Percentiles rank a stretch among this genome's conserved stretches.
Evolutionary conservation across 768 basidiomycete genomes (phyloP).

Genomic region (Auriscalpium microsporum): DNA sequence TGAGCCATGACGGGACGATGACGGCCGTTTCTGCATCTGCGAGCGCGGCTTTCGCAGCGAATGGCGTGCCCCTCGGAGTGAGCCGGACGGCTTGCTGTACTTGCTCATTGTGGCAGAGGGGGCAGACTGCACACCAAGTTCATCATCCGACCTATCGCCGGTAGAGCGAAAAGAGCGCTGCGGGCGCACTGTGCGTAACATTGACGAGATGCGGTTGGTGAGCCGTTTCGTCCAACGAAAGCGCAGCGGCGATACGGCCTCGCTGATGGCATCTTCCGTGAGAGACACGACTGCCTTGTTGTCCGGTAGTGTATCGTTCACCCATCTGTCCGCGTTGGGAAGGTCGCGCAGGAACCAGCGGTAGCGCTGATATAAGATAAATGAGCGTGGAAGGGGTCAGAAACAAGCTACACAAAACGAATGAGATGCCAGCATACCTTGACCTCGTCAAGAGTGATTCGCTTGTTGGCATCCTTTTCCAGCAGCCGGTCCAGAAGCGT

Average conservation of each 20-base stretch:
- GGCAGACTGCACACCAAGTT: slow-evolving; percentile 13
- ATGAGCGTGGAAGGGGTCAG: neutral
- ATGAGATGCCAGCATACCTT: slow-evolving; percentile 46
- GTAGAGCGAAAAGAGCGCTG: slow-evolving; percentile 23
- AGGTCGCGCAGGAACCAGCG: slow-evolving; percentile 67
- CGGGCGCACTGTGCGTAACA: slow-evolving; percentile 39
- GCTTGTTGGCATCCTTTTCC: slow-evolving; percentile 65
- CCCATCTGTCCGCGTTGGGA: slow-evolving; percentile 60
- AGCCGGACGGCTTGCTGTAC: neutral
- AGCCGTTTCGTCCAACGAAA: slow-evolving; percentile 52
- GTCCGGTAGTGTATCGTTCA: slow-evolving; percentile 48
- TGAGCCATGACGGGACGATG: neutral
- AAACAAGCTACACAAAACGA: neutral
- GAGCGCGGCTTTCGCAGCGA: neutral
- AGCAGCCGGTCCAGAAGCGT: slow-evolving; percentile 68
- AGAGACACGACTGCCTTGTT: slow-evolving; percentile 46
- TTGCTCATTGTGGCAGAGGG: slow-evolving; percentile 6
- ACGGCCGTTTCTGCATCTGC: neutral
- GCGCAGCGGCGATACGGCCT: slow-evolving; percentile 58
- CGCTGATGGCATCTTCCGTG: slow-evolving; percentile 67
- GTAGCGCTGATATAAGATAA: slow-evolving; percentile 33
- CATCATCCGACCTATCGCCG: slow-evolving; percentile 12
- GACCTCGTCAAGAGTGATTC: slow-evolving; percentile 73
- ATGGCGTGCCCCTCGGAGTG: neutral
- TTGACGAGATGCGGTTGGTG: slow-evolving; percentile 36